Evolutionary conservation across 345 rosid species (phyloP).

Genomic region (Camelina laxa): DNA sequence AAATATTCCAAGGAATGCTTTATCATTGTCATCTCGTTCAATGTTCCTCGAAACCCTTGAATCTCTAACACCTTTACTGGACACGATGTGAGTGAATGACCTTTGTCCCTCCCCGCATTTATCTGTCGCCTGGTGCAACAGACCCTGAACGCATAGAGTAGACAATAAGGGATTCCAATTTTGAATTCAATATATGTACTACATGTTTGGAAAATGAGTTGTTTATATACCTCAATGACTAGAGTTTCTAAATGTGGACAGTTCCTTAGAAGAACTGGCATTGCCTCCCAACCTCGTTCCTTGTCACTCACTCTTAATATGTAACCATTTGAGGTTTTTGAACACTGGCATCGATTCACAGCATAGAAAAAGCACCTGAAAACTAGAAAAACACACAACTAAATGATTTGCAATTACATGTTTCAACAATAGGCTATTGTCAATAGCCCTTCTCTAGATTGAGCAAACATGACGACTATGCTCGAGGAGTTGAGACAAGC

Average conservation of each 20-base stretch:
- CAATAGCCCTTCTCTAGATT: too few species aligned
- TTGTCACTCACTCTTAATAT: not conserved
- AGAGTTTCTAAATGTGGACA: constrained; percentile 16
- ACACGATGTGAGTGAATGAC: not conserved
- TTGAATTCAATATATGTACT: not conserved
- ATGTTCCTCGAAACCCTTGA: not conserved
- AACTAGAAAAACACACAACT: not conserved
- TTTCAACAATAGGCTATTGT: too few species aligned
- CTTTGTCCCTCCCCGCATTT: constrained; percentile 22
- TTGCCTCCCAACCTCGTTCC: not conserved
- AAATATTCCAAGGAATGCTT: not conserved
- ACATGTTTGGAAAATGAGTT: not conserved
- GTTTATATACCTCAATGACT: not conserved
- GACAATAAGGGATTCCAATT: not conserved
- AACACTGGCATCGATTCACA: constrained; percentile 4
- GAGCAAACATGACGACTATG: too few species aligned
- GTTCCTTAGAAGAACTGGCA: constrained; percentile 18
- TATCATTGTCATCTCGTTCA: constrained; percentile 4
- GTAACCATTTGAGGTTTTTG: constrained; percentile 19
- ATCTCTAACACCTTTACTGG: constrained; percentile 25
- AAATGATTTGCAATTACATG: not conserved
- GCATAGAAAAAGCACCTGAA: constrained; percentile 10
- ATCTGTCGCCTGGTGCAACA: constrained; percentile 2
- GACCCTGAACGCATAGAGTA: constrained; percentile 8
- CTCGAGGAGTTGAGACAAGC: too few species aligned